These are phyloP conservation scores for Epichloe hybrida DNA, from an alignment of 2,329 filamentous ascomycete species.

Conservation along the genomic window DNA sequence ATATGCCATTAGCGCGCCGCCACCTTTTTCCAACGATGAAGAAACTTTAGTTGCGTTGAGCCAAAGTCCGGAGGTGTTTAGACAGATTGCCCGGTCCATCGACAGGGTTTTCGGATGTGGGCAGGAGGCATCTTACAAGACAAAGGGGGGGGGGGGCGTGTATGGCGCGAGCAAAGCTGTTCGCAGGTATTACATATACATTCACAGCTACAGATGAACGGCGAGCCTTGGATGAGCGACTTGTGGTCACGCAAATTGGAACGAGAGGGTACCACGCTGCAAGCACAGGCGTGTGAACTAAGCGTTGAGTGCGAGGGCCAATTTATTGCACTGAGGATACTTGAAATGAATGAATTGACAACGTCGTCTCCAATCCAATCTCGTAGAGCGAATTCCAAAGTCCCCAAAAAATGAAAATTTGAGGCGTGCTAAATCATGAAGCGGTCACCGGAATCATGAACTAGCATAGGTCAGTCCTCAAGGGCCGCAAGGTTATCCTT, in stretches of 20 bases:
- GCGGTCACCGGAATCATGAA: too few species aligned
- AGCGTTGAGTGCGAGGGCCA: constrained; percentile 10
- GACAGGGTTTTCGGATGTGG: constrained; percentile 17
- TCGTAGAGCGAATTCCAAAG: too few species aligned
- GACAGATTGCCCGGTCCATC: constrained; percentile 13
- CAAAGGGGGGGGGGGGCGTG: constrained; percentile 20
- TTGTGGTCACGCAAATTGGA: constrained; percentile 25
- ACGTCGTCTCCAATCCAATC: too few species aligned
- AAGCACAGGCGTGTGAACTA: constrained; percentile 30
- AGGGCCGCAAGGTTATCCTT: not conserved
- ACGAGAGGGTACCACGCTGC: constrained; percentile 31
- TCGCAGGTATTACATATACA: constrained; percentile 23
- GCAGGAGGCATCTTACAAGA: constrained; percentile 24
- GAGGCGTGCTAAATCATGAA: not conserved
- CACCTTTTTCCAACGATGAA: constrained; percentile 22
- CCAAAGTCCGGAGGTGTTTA: constrained; percentile 18
- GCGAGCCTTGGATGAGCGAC: constrained; percentile 23
- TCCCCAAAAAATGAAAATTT: too few species aligned
- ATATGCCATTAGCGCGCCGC: constrained; percentile 31
- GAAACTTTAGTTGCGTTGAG: constrained; percentile 22
- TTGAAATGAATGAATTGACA: too few species aligned
- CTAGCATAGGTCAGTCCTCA: not conserved
- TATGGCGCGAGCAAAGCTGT: constrained; percentile 30
- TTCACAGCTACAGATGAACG: constrained; percentile 18
- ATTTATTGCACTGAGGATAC: too few species aligned